Evolutionary conservation across 2,329 filamentous ascomycete genomes (phyloP), one percentile per base, ranked within the genome.

Genomic region (Calonectria leucothoes): DNA sequence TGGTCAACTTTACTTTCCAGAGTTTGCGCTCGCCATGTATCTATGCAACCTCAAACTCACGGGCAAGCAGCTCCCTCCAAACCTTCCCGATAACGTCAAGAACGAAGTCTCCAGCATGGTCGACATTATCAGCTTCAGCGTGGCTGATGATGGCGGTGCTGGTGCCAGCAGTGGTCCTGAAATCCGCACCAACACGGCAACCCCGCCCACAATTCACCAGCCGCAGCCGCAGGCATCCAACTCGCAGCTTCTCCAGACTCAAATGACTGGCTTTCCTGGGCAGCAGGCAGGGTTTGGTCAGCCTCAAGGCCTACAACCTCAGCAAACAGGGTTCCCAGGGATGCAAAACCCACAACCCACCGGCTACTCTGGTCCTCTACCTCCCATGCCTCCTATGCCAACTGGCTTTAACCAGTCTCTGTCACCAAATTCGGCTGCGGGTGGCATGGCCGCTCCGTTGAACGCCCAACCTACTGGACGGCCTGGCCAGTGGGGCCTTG

Each of bases 91-190:
- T 37, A 93, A 92, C 72, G 93, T 99, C 77, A 94, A 93, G 87
- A 99, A 99, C 81, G 97, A 99, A 84, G 97, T 99, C 23, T 98
- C 96, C 4, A 98, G 97, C 85, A 98, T 99, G 96, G 97, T 99
- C 49, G 97, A 99, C 82, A 99, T 99, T 70, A 99, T 99, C 82
- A 98, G 95, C 73, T 99, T 99, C 83, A 95, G 93, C 78, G 91
- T 98, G 29, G 92, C 91, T 0, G 97, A 99, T 76, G 93, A 96
- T 33, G 87, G 86, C 6, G 82, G 82, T 49, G 85, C 89, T 25
- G 84, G 89, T 87, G 33, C 79, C 85, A 4, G 88, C 88, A 68
- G 94, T 83, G 91, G 91, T 20, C 93, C 94, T 1, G 93, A 92
- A 79, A 95, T 96, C 81, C 87, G 89, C 74, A 86, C 87, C 71